Conservation (phyloP, 768 basidiomycete genomes). For the Tricholoma hemisulphureum region DNA sequence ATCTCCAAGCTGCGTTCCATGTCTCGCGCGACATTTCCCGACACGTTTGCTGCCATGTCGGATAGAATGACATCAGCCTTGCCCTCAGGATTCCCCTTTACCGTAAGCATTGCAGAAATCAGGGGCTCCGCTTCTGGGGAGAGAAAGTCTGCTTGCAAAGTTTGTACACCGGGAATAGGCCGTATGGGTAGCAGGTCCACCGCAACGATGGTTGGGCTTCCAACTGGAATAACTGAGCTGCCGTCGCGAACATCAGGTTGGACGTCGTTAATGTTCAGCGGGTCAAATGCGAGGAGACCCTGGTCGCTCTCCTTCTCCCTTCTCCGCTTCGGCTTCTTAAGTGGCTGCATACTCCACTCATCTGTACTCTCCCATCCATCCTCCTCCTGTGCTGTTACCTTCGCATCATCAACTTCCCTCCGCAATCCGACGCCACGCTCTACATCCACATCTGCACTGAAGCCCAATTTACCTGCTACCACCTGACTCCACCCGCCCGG, state of each 20-base stretch:
- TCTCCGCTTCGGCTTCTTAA: neutral
- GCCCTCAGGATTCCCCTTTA: constrained; percentile 26
- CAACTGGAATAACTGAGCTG: constrained; percentile 17
- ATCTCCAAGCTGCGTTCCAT: constrained; percentile 68
- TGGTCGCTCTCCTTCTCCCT: constrained; percentile 5
- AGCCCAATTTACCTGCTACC: constrained; percentile 60
- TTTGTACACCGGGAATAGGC: constrained; percentile 70
- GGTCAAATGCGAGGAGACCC: constrained; percentile 28
- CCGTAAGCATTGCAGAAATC: constrained; percentile 38
- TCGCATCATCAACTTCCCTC: neutral
- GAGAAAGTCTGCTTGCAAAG: constrained; percentile 80
- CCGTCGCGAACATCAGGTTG: constrained; percentile 21
- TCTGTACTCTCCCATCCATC: neutral
- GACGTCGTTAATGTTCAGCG: constrained; percentile 41
- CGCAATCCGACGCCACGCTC: neutral
- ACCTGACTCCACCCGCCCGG: constrained; percentile 97
- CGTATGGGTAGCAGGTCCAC: constrained; percentile 77
- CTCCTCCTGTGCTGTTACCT: neutral
- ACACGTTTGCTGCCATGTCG: constrained; percentile 86
- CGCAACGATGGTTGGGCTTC: constrained; percentile 53
- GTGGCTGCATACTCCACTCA: neutral
- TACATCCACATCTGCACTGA: neutral
- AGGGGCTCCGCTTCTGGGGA: constrained; percentile 43
- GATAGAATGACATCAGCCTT: constrained; percentile 81
- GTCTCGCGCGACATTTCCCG: constrained; percentile 69